Evolutionary conservation across 371 early-diverging fungal species (phyloP).

Genomic region (Rhizopus microsporus): DNA sequence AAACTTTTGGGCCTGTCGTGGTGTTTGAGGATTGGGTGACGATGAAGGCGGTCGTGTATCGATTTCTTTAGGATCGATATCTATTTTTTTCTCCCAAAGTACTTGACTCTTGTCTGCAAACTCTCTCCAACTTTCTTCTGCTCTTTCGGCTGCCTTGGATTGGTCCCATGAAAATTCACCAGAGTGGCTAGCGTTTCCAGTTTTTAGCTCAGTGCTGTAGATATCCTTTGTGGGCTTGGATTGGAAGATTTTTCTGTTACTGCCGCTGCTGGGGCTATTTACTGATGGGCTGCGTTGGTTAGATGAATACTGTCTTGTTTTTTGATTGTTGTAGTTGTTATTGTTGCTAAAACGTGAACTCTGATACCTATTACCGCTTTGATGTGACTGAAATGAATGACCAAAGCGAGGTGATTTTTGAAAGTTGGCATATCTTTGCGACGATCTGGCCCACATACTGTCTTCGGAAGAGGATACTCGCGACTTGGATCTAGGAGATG

Average conservation of each 20-base stretch:
- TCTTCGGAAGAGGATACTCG: too few relatives aligned
- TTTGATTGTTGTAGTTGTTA: not conserved
- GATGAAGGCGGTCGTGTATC: not conserved
- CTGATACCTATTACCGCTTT: not conserved
- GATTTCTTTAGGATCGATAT: conserved; percentile 11
- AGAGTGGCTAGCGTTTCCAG: conserved; percentile 7
- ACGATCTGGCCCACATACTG: too few relatives aligned
- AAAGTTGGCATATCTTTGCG: not conserved
- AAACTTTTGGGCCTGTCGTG: conserved; percentile 1
- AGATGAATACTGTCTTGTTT: not conserved
- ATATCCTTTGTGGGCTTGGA: conserved; percentile 15
- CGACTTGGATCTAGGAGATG: too few relatives aligned
- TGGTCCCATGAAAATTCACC: conserved; percentile 26
- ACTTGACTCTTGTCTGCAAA: conserved; percentile 18
- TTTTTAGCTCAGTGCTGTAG: conserved; percentile 8
- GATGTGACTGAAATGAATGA: not conserved
- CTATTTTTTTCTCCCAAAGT: conserved; percentile 25
- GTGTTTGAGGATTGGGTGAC: not conserved
- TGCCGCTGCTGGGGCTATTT: not conserved
- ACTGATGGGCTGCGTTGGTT: not conserved
- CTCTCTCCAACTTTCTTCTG: conserved; percentile 23
- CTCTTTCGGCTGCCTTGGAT: conserved; percentile 9
- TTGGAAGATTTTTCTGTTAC: not conserved
- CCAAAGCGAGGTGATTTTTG: not conserved
- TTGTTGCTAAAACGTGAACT: not conserved